These are phyloP conservation scores for Neurospora discreta DNA, from an alignment of 495 filamentous ascomycete genomes.

Conservation along the genomic window DNA sequence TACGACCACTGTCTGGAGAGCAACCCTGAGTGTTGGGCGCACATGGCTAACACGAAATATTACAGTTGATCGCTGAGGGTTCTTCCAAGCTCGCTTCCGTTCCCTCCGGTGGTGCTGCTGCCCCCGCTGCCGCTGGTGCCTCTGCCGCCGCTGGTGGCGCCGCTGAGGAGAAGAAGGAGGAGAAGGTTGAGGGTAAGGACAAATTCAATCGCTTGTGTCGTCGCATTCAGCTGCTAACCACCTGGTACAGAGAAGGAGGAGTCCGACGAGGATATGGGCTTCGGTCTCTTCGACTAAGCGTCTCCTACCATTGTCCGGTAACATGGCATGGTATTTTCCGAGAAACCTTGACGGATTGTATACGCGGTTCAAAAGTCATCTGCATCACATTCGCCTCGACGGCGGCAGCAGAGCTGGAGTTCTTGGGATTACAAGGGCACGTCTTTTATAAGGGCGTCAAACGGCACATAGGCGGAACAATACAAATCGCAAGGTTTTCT, in stretches of 20 bases:
- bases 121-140: slow-evolving; percentile 49
- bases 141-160: slow-evolving; percentile 55
- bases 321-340: slow-evolving; percentile 14
- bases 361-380: slow-evolving; percentile 5
- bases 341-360: slow-evolving; percentile 10
- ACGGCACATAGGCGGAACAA: slow-evolving; percentile 16
- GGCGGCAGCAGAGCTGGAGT: slow-evolving; percentile 8
- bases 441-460: slow-evolving; percentile 1
- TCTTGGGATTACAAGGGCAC: slow-evolving; percentile 6
- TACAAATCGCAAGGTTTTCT: slow-evolving; percentile 13
- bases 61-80: slow-evolving; percentile 84
- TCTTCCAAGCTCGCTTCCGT: slow-evolving; percentile 93
- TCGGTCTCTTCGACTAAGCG: slow-evolving; percentile 97
- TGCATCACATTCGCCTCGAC: slow-evolving; percentile 3
- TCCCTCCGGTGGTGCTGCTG: slow-evolving; percentile 78
- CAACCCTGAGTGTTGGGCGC: not conserved
- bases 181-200: slow-evolving; percentile 59
- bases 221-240: slow-evolving; percentile 20
- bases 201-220: not conserved
- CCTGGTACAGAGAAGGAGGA: slow-evolving; percentile 50
- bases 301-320: not conserved
- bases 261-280: slow-evolving; percentile 99
- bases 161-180: slow-evolving; percentile 59
- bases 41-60: slow-evolving; percentile 15
- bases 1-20: slow-evolving; percentile 30